Evolutionary conservation across 805 yeast genomes (phyloP).

Genomic region (Nakazawaea siamensis): DNA sequence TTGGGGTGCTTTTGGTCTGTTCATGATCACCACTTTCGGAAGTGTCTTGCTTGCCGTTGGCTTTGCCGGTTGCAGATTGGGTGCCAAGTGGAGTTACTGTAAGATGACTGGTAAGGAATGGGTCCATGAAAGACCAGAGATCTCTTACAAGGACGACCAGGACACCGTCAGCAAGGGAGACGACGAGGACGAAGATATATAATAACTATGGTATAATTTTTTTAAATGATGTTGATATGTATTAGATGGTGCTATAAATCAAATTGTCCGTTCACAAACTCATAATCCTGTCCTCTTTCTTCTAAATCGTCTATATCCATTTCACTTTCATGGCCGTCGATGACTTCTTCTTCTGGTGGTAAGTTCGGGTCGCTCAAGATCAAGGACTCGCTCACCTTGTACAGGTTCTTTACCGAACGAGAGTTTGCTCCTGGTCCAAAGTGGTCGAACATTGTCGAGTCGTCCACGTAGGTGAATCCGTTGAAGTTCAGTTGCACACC

Average conservation of each 20-base stretch:
- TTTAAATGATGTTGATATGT: neutral
- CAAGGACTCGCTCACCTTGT: constrained; percentile 53
- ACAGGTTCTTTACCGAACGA: constrained; percentile 28
- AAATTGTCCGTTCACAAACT: constrained; percentile 83
- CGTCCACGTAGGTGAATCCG: constrained; percentile 96
- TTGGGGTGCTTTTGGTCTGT: constrained; percentile 95
- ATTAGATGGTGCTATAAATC: no score
- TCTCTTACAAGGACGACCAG: no score
- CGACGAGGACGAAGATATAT: neutral
- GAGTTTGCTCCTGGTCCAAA: constrained; percentile 31
- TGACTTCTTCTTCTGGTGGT: constrained; percentile 80
- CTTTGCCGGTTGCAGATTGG: constrained; percentile 43
- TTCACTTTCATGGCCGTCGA: constrained; percentile 39
- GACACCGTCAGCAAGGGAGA: no score
- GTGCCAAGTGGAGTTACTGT: no score
- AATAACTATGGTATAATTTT: neutral
- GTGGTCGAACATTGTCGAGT: constrained; percentile 84
- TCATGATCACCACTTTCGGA: constrained; percentile 83
- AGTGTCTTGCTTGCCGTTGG: constrained; percentile 53
- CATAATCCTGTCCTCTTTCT: constrained; percentile 32
- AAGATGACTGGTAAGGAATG: no score
- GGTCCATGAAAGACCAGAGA: no score
- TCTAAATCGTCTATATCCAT: constrained; percentile 44
- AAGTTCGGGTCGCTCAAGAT: constrained; percentile 73
- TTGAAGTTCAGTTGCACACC: constrained; percentile 94